Evolutionary conservation across 2,329 filamentous ascomycete species (phyloP).

Genomic region (Fusarium neocosmosporiellum): DNA sequence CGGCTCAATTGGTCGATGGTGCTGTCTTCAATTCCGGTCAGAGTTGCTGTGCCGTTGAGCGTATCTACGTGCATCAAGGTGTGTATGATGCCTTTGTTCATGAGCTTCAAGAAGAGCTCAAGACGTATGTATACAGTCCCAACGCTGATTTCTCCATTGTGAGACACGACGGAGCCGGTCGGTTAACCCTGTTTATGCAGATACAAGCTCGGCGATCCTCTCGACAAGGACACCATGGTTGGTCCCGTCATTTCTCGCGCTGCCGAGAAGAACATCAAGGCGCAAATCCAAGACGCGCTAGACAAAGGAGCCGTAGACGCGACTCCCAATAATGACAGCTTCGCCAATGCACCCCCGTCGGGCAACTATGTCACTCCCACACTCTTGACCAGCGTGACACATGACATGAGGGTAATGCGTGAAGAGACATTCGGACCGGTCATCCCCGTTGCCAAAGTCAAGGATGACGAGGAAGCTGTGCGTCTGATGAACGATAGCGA

Average conservation of each 20-base stretch:
- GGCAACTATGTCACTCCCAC: neutral
- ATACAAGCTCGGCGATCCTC: neutral
- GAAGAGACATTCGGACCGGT: slow-evolving; percentile 64
- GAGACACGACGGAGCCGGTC: too few species aligned
- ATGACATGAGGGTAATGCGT: neutral
- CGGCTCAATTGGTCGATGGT: slow-evolving; percentile 94
- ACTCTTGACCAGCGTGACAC: neutral
- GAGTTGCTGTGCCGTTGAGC: slow-evolving; percentile 91
- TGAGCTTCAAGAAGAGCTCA: neutral
- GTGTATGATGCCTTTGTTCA: slow-evolving; percentile 78
- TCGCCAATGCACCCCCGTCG: neutral
- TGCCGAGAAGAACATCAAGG: neutral
- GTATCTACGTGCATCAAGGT: slow-evolving; percentile 86
- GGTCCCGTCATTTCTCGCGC: neutral
- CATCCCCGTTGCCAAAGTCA: slow-evolving; percentile 90
- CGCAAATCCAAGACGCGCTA: neutral
- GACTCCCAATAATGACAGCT: neutral
- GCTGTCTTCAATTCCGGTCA: slow-evolving; percentile 96
- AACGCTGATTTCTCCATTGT: neutral
- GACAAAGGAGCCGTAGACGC: neutral
- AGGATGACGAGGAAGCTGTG: slow-evolving; percentile 82
- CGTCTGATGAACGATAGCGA: slow-evolving; percentile 91
- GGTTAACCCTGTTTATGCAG: neutral
- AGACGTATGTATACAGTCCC: neutral
- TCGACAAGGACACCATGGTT: neutral